Percentiles rank a stretch among this genome's conserved stretches.
These are phyloP conservation scores for Cadophora sp. DNA, from an alignment of 2,329 filamentous ascomycete species.

Conservation along the genomic window DNA sequence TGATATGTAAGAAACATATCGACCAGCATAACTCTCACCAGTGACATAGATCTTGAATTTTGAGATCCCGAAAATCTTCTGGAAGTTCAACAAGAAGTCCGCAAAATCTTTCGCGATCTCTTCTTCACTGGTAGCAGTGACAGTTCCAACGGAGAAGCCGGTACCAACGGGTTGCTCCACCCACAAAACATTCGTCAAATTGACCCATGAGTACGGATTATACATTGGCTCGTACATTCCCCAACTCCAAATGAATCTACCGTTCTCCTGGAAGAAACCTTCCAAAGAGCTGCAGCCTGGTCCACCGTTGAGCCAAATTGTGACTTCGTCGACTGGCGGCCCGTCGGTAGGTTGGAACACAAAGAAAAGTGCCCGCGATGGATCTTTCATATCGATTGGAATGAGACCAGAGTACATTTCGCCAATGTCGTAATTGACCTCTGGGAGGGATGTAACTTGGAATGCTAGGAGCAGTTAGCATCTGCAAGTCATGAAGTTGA, in stretches of 20 bases:
- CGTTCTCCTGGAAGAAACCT: slow-evolving; percentile 48
- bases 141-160: slow-evolving; percentile 37
- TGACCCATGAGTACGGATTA: slow-evolving; percentile 41
- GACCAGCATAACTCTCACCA: slow-evolving; percentile 60
- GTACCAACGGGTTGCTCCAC: slow-evolving; percentile 55
- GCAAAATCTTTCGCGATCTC: slow-evolving; percentile 55
- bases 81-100: slow-evolving; percentile 61
- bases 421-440: slow-evolving; percentile 38
- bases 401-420: slow-evolving; percentile 49
- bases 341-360: slow-evolving; percentile 60
- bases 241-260: slow-evolving; percentile 45
- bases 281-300: slow-evolving; percentile 53
- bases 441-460: slow-evolving; percentile 34
- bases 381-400: slow-evolving; percentile 56
- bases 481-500: neutral
- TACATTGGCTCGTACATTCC: slow-evolving; percentile 36
- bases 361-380: slow-evolving; percentile 53
- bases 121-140: slow-evolving; percentile 50
- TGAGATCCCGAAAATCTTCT: slow-evolving; percentile 59
- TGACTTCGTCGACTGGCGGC: slow-evolving; percentile 53
- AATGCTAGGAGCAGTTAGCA: slow-evolving; percentile 30
- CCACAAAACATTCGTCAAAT: slow-evolving; percentile 53
- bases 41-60: slow-evolving; percentile 61
- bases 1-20: slow-evolving; percentile 64
- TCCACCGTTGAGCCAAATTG: slow-evolving; percentile 57